These are phyloP conservation scores for Populus euphratica DNA, from an alignment of 345 rosid species.

Conservation along the genomic window DNA sequence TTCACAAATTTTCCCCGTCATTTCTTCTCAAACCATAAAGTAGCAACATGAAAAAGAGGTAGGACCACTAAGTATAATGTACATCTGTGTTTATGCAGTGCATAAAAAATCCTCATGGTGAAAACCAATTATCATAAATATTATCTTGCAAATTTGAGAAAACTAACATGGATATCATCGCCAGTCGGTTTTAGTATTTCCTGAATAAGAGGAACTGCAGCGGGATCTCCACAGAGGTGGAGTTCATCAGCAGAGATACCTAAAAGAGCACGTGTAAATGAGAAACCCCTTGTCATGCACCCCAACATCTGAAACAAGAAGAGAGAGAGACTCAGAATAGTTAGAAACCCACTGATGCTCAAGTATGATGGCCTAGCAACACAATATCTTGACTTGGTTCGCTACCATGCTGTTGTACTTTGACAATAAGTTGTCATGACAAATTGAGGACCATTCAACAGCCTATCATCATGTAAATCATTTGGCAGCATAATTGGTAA, in stretches of 20 bases:
- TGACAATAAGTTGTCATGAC: not conserved
- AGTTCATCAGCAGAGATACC: slow-evolving; percentile 84
- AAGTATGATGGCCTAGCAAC: not conserved
- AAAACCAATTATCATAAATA: not conserved
- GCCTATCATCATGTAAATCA: not conserved
- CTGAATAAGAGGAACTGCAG: slow-evolving; percentile 75
- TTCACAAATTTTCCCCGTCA: not conserved
- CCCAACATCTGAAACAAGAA: slow-evolving; percentile 65
- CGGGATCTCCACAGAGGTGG: slow-evolving; percentile 94
- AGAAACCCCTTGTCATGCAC: slow-evolving; percentile 74
- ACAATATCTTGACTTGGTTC: not conserved
- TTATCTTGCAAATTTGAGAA: not conserved
- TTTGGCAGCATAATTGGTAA: not conserved
- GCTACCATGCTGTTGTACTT: not conserved
- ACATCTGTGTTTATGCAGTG: not conserved
- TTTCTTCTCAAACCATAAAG: not conserved
- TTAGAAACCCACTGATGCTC: not conserved
- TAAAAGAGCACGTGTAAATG: slow-evolving; percentile 88
- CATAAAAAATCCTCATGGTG: not conserved
- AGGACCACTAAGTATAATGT: not conserved
- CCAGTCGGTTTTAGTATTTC: slow-evolving; percentile 75
- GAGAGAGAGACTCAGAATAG: slow-evolving; percentile 3
- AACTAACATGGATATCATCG: slow-evolving; percentile 44
- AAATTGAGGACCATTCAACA: not conserved
- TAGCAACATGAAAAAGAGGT: not conserved